Conservation (phyloP, 495 filamentous ascomycete species). For the Neurospora sp. region DNA sequence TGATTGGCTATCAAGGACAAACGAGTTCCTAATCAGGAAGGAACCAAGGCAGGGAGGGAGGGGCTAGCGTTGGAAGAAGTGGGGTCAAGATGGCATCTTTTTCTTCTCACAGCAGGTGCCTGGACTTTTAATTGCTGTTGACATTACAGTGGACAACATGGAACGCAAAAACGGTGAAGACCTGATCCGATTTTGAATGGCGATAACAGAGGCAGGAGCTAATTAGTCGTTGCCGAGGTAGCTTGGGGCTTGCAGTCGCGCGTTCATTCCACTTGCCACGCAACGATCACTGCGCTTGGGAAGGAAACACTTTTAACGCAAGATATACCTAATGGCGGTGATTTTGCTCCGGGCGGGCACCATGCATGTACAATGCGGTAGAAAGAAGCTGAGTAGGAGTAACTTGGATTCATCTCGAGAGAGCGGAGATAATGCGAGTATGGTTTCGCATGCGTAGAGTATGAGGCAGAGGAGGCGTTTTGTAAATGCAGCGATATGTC, state of each 20-base stretch:
- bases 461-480: not conserved
- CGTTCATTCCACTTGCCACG: no score
- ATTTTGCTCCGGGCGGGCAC: not conserved
- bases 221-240: no score
- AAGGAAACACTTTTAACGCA: not conserved
- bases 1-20: constrained; percentile 9
- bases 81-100: not conserved
- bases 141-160: not conserved
- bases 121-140: not conserved
- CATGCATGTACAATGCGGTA: not conserved
- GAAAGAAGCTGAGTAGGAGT: not conserved
- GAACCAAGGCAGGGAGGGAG: not conserved
- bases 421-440: not conserved
- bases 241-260: no score
- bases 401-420: accelerated
- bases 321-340: not conserved
- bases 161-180: not conserved
- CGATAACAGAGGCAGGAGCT: no score
- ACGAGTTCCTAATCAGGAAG: constrained; percentile 19
- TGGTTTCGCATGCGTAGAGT: not conserved
- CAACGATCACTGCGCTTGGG: no score
- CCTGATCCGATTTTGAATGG: no score
- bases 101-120: not conserved
- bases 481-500: not conserved
- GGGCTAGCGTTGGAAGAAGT: not conserved